Conservation (phyloP, 1,284 basidiomycete species). For the Papiliotrema laurentii region DNA sequence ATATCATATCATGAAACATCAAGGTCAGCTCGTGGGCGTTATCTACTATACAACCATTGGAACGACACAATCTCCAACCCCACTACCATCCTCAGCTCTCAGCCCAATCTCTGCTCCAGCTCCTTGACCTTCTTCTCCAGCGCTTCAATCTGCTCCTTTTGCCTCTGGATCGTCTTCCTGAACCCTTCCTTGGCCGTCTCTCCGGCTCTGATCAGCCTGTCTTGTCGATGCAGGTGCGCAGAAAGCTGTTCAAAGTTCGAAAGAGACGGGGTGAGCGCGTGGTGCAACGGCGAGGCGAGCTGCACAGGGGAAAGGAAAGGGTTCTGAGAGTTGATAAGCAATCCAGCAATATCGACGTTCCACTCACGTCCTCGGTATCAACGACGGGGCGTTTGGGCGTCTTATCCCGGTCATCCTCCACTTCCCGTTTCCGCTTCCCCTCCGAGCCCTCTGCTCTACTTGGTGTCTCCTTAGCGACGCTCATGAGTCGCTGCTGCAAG, state of each 20-base stretch:
- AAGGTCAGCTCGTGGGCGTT: too few relatives aligned
- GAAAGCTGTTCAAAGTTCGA: constrained; percentile 24
- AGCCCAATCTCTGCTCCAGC: constrained; percentile 16
- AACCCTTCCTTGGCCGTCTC: constrained; percentile 39
- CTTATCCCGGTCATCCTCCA: constrained; percentile 6
- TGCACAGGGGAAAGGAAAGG: constrained; percentile 23
- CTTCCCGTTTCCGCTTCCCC: constrained; percentile 21
- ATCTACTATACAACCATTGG: too few relatives aligned
- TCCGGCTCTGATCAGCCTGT: constrained; percentile 32
- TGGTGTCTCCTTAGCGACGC: too few relatives aligned
- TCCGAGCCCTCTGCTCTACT: too few relatives aligned
- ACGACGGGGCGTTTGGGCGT: constrained; percentile 14
- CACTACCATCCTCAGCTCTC: too few relatives aligned
- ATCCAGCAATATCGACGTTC: too few relatives aligned
- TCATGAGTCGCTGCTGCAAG: too few relatives aligned
- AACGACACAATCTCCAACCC: too few relatives aligned
- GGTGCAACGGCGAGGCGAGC: constrained; percentile 17
- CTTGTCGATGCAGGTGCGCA: constrained; percentile 37
- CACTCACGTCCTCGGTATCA: background rate
- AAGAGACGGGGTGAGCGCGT: constrained; percentile 23
- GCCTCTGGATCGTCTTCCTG: constrained; percentile 28
- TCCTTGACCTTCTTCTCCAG: constrained; percentile 19
- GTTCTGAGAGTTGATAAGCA: too few relatives aligned
- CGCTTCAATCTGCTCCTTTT: constrained; percentile 26
- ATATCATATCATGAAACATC: too few relatives aligned